Conservation (phyloP, 225 moss, liverwort and hornwort species). For the Pleurozium schreberi region DNA sequence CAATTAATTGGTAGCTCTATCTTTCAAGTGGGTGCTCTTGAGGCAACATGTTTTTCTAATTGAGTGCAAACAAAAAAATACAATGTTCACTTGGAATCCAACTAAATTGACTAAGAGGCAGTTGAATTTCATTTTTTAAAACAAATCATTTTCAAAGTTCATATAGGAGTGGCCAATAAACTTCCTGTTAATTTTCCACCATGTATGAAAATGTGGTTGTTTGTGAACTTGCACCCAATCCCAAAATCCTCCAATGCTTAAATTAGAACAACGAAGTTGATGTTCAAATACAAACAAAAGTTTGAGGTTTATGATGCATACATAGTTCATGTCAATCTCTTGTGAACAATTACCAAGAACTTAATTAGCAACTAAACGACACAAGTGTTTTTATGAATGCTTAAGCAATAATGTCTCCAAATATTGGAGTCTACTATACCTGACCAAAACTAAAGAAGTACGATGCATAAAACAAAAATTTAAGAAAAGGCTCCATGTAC, state of each 20-base stretch:
- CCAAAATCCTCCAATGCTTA: background rate
- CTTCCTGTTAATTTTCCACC: rapidly evolving
- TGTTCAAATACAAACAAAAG: background rate
- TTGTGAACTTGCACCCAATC: background rate
- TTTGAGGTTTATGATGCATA: background rate
- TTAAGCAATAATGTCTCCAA: rapidly evolving
- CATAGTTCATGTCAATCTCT: rapidly evolving
- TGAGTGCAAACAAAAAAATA: background rate
- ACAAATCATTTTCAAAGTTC: background rate
- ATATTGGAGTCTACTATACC: rapidly evolving
- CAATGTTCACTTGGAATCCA: background rate
- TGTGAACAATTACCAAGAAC: background rate
- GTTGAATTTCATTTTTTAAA: background rate
- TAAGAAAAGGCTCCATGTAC: background rate
- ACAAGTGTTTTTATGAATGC: background rate
- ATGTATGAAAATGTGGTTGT: background rate
- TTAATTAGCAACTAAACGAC: background rate
- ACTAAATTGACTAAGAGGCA: background rate
- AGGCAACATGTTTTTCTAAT: background rate
- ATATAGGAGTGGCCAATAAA: rapidly evolving
- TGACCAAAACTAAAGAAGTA: background rate
- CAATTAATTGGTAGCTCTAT: rapidly evolving
- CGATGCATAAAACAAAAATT: background rate
- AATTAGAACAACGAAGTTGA: background rate
- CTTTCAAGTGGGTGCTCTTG: background rate